Percentiles rank a stretch among this genome's conserved stretches.
Conservation (phyloP, 169 alveolate species). For the Amoebophrya sp. region DNA sequence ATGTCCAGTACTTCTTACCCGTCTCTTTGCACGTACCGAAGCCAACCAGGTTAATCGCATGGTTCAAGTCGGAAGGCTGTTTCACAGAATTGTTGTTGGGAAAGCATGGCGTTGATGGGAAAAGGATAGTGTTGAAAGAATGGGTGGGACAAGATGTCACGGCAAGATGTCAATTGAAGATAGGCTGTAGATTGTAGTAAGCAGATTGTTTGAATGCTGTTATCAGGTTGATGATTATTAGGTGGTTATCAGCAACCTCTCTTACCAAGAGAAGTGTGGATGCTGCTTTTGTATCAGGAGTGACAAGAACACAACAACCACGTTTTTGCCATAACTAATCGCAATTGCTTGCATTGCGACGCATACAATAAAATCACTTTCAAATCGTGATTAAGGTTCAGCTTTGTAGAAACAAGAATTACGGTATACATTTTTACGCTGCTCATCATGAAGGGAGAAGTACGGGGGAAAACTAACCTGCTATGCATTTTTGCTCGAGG, state of each 20-base stretch:
- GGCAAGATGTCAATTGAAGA: neutral
- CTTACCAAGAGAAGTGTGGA: too few species aligned
- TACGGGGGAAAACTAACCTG: too few species aligned
- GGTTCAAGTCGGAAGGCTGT: conserved; percentile 26
- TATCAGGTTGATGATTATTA: neutral
- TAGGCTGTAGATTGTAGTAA: neutral
- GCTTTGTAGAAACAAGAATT: neutral
- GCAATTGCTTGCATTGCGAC: too few species aligned
- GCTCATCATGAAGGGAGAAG: too few species aligned
- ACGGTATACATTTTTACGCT: too few species aligned
- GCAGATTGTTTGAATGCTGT: neutral
- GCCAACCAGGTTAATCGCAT: conserved; percentile 12
- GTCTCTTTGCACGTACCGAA: neutral
- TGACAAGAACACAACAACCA: too few species aligned
- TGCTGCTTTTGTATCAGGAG: too few species aligned
- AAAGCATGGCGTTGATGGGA: neutral
- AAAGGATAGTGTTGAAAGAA: neutral
- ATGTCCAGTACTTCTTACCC: conserved; percentile 2
- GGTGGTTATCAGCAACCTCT: too few species aligned
- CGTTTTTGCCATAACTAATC: too few species aligned
- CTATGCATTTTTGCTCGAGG: neutral
- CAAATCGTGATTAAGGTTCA: neutral
- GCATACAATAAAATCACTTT: neutral
- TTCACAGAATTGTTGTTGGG: neutral
- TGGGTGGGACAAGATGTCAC: neutral